These are phyloP conservation scores for Leccinum fallax DNA, from an alignment of 1,284 basidiomycete genomes.

Conservation along the genomic window DNA sequence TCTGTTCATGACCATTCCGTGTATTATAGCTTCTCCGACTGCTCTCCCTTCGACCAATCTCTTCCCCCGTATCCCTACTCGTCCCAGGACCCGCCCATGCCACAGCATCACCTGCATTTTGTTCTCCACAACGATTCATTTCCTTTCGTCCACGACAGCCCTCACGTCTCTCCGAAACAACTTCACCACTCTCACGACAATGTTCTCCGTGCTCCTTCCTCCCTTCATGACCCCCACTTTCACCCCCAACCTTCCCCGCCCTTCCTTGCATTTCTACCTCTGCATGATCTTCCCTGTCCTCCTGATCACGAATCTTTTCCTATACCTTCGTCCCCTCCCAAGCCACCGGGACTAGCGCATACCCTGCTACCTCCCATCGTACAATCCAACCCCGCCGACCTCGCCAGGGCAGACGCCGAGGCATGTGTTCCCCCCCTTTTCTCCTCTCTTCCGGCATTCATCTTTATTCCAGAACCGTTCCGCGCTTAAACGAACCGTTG, in stretches of 20 bases:
- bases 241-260: slow-evolving; percentile 29
- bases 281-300: slow-evolving; percentile 31
- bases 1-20: slow-evolving; percentile 33
- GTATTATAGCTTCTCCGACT: slow-evolving; percentile 39
- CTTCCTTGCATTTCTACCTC: slow-evolving; percentile 26
- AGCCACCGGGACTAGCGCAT: slow-evolving; percentile 26
- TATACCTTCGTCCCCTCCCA: slow-evolving; percentile 26
- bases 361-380: slow-evolving; percentile 38
- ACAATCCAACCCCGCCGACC: slow-evolving; percentile 35
- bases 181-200: slow-evolving; percentile 28
- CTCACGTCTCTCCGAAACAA: slow-evolving; percentile 36
- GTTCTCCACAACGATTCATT: slow-evolving; percentile 24
- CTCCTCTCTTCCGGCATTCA: slow-evolving; percentile 13
- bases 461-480: slow-evolving; percentile 30
- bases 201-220: slow-evolving; percentile 16
- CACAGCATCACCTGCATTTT: slow-evolving; percentile 33
- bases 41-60: slow-evolving; percentile 21
- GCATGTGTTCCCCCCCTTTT: slow-evolving; percentile 10
- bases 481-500: slow-evolving; percentile 25
- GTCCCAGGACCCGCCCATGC: slow-evolving; percentile 30
- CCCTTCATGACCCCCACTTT: slow-evolving; percentile 32
- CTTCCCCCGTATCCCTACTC: slow-evolving; percentile 29
- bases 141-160: slow-evolving; percentile 23
- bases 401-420: slow-evolving; percentile 27
- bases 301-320: slow-evolving; percentile 23